These are phyloP conservation scores for Amoebophrya sp. DNA, from an alignment of 169 alveolate species.

Conservation along the genomic window DNA sequence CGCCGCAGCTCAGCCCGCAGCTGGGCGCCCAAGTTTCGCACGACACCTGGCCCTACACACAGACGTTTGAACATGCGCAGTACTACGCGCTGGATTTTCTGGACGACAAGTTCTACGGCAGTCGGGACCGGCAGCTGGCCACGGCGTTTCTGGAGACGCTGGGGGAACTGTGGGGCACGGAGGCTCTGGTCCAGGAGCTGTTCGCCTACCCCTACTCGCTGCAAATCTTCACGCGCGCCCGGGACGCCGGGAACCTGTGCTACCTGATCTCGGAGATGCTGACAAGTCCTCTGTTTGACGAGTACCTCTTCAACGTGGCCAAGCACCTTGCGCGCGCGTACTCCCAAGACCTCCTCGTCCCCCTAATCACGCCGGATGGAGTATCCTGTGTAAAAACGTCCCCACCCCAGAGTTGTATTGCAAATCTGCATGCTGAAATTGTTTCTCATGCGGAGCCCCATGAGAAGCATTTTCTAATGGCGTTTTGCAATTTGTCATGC, in stretches of 20 bases:
- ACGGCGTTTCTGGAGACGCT: neutral
- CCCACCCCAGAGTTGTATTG: too few relatives aligned
- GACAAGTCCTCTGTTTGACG: neutral
- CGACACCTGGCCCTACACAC: neutral
- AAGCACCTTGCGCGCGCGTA: neutral
- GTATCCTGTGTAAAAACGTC: too few relatives aligned
- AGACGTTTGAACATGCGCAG: neutral
- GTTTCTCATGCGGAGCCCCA: too few relatives aligned
- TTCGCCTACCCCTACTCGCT: neutral
- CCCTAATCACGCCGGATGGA: neutral
- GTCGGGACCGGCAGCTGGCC: neutral
- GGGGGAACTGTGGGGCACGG: neutral
- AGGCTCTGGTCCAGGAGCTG: neutral
- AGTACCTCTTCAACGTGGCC: neutral
- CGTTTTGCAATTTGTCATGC: too few relatives aligned
- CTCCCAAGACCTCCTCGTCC: neutral
- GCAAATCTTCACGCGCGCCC: neutral
- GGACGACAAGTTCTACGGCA: constrained; percentile 12
- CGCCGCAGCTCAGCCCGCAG: too few relatives aligned
- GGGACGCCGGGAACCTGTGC: neutral
- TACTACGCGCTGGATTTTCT: neutral
- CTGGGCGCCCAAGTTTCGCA: too few relatives aligned
- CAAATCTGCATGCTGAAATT: too few relatives aligned
- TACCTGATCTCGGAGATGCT: neutral
- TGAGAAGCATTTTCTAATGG: too few relatives aligned